Evolutionary conservation across 345 rosid genomes (phyloP), one percentile per base, ranked within the genome.

Genomic region (Hibiscus tridactylites): DNA sequence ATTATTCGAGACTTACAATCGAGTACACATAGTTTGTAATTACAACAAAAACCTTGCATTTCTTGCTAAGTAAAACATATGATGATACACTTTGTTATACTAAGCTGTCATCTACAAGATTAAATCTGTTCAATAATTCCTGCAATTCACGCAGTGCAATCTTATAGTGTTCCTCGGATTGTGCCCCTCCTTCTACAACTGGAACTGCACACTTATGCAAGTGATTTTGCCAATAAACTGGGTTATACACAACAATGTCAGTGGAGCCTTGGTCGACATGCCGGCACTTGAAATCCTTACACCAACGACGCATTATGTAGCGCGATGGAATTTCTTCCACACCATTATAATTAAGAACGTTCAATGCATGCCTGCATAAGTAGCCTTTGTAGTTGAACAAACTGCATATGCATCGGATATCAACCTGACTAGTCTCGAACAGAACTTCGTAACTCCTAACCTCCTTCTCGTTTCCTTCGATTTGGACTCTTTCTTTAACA

Each of bases 351-450:
- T 81, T 80, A 24, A 87, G 90, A 64, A 87, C 90, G 74, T 79
- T 84, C 73, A 84, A 44, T 9, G 88, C 90, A 61, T 87, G 88
- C 79, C 88, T 77, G 77, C 90, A 87, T 42, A 87, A 59, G 61
- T 83, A 84, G 31, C 88, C 88, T 77, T 79, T 81, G 78, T 81
- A 84, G 71, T 83, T 81, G 76, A 87, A 83, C 82, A 87, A 74
- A 70, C 90, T 80, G 81, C 90, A 87, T 28, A 84, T 87, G 78
- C 90, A 87, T 77, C 86, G 72, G 57, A 87, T 79, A 71, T 83
- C 84, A 53, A 73, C 76, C 60, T 78, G 81, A 70, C 65, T 83
- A 0, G 83, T 83, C 79, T 85, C 89, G 0, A 74, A 83, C 65
- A 85, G 67, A 70, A 83, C 89, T 74, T 85, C 87, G 0, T 59